Conservation (phyloP, 805 yeast genomes). For the Ogataea polymorpha region DNA sequence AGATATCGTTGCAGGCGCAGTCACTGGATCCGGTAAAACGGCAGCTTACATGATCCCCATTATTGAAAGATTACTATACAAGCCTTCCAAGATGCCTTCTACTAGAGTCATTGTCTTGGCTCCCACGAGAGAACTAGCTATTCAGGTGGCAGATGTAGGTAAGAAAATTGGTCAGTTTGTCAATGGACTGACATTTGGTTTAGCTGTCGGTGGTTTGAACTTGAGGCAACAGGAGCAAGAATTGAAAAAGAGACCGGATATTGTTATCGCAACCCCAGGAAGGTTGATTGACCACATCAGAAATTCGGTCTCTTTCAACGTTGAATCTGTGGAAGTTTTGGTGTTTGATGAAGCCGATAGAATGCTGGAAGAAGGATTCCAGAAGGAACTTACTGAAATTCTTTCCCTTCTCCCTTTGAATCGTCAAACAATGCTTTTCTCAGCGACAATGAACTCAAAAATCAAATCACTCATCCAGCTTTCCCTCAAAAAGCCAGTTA, state of each 20-base stretch:
- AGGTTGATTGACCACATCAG: conserved; percentile 95
- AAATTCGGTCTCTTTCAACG: conserved; percentile 89
- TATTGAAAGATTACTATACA: conserved; percentile 84
- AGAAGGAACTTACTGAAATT: conserved; percentile 88
- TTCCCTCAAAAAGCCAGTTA: conserved; percentile 84
- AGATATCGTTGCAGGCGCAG: conserved; percentile 98
- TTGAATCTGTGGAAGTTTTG: conserved; percentile 86
- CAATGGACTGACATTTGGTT: conserved; percentile 74
- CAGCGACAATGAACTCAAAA: conserved; percentile 97
- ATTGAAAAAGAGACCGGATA: conserved; percentile 87
- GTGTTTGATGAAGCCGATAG: conserved; percentile 98
- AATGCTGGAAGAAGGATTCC: conserved; percentile 99
- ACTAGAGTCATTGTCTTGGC: conserved; percentile 89
- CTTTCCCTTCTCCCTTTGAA: conserved; percentile 81
- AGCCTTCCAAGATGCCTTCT: conserved; percentile 80
- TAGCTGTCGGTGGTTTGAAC: conserved; percentile 98
- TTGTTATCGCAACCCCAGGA: conserved; percentile 98
- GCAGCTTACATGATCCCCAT: conserved; percentile 98
- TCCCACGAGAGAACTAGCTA: conserved; percentile 97
- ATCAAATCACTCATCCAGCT: conserved; percentile 85
- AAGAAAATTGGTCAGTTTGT: conserved; percentile 77
- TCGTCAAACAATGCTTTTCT: conserved; percentile 90
- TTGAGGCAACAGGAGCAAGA: conserved; percentile 94
- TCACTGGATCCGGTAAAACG: conserved; percentile 98
- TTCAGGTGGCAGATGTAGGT: conserved; percentile 94